Conservation (phyloP, 140 eudicot genomes). For the Ambrosia hybrid region DNA sequence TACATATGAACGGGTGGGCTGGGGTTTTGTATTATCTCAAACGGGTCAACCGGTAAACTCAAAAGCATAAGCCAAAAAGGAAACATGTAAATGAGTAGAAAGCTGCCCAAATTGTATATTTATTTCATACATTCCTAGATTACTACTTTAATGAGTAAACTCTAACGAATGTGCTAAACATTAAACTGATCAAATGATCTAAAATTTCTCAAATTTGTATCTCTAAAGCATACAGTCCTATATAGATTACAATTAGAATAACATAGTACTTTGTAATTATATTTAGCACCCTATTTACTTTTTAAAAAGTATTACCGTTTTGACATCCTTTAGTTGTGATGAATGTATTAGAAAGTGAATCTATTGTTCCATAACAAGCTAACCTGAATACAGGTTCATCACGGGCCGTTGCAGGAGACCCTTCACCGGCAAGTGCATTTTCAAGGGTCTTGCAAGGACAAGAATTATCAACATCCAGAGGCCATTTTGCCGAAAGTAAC, state of each 20-base stretch:
- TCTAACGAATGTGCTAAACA: background rate
- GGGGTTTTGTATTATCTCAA: conserved; percentile 12
- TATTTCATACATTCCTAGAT: background rate
- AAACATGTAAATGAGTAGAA: background rate
- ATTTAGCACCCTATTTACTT: background rate
- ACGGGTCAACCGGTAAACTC: background rate
- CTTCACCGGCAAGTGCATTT: conserved; percentile 65
- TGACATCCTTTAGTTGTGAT: background rate
- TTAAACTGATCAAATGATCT: no score
- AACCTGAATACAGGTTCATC: conserved; percentile 48
- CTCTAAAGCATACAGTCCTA: background rate
- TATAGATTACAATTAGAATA: background rate
- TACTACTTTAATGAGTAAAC: background rate
- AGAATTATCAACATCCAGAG: conserved; percentile 64
- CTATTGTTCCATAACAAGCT: conserved; percentile 11
- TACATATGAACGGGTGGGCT: conserved; percentile 5
- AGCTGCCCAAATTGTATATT: background rate
- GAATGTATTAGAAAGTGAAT: background rate
- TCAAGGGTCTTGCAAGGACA: conserved; percentile 88
- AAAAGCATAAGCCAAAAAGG: background rate
- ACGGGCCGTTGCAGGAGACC: conserved; percentile 55
- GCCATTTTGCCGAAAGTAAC: conserved; percentile 62
- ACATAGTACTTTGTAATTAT: background rate
- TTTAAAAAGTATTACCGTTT: background rate
- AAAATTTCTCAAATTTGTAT: no score